These are phyloP conservation scores for Plasmodium knowlesi DNA, from an alignment of 169 alveolate species.

Conservation along the genomic window DNA sequence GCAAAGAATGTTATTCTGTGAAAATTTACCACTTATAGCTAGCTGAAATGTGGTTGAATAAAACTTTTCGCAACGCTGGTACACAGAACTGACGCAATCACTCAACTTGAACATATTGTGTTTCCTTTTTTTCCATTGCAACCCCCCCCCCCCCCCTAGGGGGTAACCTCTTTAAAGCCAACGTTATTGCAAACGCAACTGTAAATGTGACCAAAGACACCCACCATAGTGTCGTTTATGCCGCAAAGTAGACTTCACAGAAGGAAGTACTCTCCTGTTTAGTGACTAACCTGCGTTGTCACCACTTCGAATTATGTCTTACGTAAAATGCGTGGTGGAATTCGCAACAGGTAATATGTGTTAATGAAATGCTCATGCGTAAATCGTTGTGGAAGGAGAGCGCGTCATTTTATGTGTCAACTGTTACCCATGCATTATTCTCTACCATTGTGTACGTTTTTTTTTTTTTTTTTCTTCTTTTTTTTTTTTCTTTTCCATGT, in stretches of 20 bases:
- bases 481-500: background rate
- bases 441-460: background rate
- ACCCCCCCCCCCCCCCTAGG: background rate
- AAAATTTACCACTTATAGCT: background rate
- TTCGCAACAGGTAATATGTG: background rate
- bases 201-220: background rate
- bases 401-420: background rate
- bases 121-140: background rate
- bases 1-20: background rate
- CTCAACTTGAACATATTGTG: background rate
- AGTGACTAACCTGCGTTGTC: background rate
- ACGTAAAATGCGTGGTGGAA: background rate
- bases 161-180: background rate
- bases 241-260: background rate
- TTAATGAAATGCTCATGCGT: background rate
- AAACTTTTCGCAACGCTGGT: background rate
- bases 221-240: background rate
- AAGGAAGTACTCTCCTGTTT: background rate
- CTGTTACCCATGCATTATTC: background rate
- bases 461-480: slow-evolving; percentile 1
- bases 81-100: background rate
- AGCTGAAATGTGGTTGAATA: background rate
- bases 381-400: background rate
- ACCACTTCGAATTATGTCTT: background rate
- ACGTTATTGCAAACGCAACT: background rate